Evolutionary conservation across 2,329 filamentous ascomycete species (phyloP).

Genomic region (Cercospora zeae-maydis): DNA sequence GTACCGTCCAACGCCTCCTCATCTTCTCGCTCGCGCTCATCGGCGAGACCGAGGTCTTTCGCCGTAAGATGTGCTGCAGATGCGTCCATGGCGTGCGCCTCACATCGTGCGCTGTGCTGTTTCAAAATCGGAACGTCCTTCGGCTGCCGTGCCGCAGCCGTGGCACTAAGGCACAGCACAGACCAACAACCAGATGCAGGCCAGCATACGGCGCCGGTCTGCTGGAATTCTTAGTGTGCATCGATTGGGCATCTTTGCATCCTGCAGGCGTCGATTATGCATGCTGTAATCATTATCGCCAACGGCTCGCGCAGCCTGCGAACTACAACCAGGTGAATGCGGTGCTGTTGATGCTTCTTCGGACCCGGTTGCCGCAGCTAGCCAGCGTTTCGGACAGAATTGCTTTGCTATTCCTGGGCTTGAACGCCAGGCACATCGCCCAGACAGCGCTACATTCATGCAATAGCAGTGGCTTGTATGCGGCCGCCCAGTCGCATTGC

Average conservation of each 20-base stretch:
- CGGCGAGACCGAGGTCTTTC: constrained; percentile 13
- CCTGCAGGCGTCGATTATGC: constrained; percentile 2
- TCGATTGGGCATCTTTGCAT: constrained; percentile 12
- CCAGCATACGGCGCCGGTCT: neutral
- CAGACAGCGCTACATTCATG: neutral
- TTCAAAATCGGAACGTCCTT: constrained; percentile 3
- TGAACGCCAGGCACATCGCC: neutral
- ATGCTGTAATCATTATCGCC: neutral
- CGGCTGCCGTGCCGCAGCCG: constrained; percentile 8
- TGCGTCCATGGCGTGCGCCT: constrained; percentile 1
- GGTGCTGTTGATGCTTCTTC: constrained; percentile 1
- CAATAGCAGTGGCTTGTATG: neutral
- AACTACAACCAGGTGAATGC: constrained; percentile 8
- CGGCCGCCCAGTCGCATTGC: neutral
- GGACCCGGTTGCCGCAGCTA: constrained; percentile 1
- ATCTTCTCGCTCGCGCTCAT: constrained; percentile 17
- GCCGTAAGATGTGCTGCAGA: constrained; percentile 11
- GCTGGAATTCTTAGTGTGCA: neutral
- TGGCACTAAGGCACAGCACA: neutral
- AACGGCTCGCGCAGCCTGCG: constrained; percentile 7
- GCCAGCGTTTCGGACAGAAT: neutral
- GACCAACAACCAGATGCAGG: constrained; percentile 1
- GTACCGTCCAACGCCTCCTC: constrained; percentile 35
- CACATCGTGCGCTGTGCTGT: neutral
- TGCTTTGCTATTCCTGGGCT: constrained; percentile 9